A percentile compares a stretch with the other conserved stretches of the same genome.
Conservation (phyloP, 371 early-diverging fungal species). For the Syncephalis fuscata region DNA sequence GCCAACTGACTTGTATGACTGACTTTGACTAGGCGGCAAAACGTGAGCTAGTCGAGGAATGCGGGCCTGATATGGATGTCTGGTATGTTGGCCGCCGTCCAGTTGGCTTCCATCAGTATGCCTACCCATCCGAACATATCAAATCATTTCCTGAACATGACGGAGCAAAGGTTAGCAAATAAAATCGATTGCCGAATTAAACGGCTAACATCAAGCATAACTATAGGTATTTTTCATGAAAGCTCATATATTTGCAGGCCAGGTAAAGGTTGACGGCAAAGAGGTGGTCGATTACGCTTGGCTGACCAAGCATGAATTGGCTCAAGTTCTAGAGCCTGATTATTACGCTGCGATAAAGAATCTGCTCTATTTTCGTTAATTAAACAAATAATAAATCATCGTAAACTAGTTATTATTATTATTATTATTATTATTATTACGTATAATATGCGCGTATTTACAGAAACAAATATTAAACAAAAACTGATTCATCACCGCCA, state of each 20-base stretch:
- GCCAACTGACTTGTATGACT: background rate
- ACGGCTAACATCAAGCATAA: background rate
- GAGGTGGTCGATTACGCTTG: conserved; percentile 64
- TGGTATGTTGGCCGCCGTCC: conserved; percentile 60
- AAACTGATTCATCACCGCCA: no score
- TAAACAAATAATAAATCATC: no score
- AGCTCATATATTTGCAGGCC: conserved; percentile 70
- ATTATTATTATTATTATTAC: no score
- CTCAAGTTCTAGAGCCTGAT: conserved; percentile 34
- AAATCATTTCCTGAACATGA: conserved; percentile 10
- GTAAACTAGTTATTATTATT: no score
- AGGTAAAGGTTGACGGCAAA: conserved; percentile 31
- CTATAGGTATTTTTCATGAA: conserved; percentile 65
- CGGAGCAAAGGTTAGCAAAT: conserved; percentile 15
- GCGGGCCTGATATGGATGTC: conserved; percentile 53
- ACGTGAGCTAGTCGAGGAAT: conserved; percentile 47
- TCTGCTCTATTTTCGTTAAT: conserved; percentile 25
- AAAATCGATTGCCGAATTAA: background rate
- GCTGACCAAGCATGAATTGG: conserved; percentile 62
- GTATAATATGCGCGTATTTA: no score
- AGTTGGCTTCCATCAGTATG: conserved; percentile 40
- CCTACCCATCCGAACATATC: conserved; percentile 13
- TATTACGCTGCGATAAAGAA: conserved; percentile 59
- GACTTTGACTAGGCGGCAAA: conserved; percentile 37
- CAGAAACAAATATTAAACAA: no score